Percentiles rank a stretch among this genome's conserved stretches.
phyloP scores from a whole-genome alignment of 2,329 filamentous ascomycete species.

The Penicillium sp. region DNA sequence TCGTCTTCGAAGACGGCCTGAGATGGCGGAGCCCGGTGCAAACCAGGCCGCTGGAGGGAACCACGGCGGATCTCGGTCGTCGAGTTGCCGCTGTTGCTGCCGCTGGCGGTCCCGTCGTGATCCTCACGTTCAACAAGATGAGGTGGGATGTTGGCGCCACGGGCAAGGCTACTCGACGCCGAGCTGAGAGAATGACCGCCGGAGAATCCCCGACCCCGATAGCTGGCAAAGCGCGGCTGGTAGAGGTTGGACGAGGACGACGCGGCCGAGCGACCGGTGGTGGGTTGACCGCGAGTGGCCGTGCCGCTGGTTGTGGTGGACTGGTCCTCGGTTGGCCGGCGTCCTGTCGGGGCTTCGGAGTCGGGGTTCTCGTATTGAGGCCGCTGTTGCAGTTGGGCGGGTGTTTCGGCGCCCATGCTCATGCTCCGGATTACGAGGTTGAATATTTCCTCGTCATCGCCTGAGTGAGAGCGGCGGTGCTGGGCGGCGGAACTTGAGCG shows the following conservation, averaged over 20 bases:
- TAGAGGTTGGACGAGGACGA: slow-evolving; percentile 41
- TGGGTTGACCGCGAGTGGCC: slow-evolving; percentile 26
- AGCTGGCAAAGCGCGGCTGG: slow-evolving; percentile 43
- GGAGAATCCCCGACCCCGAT: slow-evolving; percentile 44
- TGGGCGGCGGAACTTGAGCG: slow-evolving; percentile 52
- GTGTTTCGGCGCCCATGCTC: slow-evolving; percentile 49
- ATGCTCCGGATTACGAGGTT: slow-evolving; percentile 52
- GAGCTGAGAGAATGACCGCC: slow-evolving; percentile 46
- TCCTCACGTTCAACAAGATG: slow-evolving; percentile 44
- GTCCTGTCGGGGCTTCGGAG: slow-evolving; percentile 25
- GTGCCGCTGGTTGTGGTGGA: slow-evolving; percentile 23
- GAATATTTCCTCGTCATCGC: slow-evolving; percentile 51
- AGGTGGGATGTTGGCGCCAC: slow-evolving; percentile 37
- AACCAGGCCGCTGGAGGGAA: slow-evolving; percentile 39
- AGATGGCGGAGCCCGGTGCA: slow-evolving; percentile 36
- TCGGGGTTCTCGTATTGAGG: slow-evolving; percentile 36
- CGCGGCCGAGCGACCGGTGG: slow-evolving; percentile 32
- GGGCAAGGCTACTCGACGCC: slow-evolving; percentile 45
- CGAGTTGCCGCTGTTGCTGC: slow-evolving; percentile 46
- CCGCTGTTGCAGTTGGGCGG: slow-evolving; percentile 39
- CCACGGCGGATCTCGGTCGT: slow-evolving; percentile 42
- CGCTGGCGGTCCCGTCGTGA: slow-evolving; percentile 44
- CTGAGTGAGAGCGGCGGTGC: slow-evolving; percentile 38
- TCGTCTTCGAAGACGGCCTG: slow-evolving; percentile 46
- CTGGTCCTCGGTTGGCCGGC: slow-evolving; percentile 29